These are phyloP conservation scores for Arthrobotrys musiformis DNA, from an alignment of 2,329 filamentous ascomycete species.

Conservation along the genomic window DNA sequence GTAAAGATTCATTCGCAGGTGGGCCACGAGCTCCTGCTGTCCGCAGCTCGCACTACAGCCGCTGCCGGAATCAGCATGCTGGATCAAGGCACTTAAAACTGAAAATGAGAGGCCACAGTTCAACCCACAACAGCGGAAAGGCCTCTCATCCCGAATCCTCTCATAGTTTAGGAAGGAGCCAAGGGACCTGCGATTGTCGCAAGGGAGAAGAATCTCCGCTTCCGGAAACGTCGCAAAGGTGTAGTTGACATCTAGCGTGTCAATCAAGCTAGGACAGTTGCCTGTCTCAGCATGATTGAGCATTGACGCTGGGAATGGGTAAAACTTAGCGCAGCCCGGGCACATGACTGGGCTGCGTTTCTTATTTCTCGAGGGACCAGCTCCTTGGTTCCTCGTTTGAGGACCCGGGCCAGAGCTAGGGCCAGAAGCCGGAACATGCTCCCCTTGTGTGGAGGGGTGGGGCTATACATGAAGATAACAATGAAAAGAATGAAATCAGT, in stretches of 20 bases:
- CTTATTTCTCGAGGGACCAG: too few relatives aligned
- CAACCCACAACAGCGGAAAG: conserved; percentile 2
- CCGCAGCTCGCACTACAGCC: neutral
- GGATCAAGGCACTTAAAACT: conserved; percentile 9
- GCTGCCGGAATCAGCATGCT: conserved; percentile 1
- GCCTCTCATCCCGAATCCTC: neutral
- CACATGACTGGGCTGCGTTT: neutral
- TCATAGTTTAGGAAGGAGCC: conserved; percentile 14
- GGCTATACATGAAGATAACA: too few relatives aligned
- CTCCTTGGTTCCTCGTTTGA: neutral
- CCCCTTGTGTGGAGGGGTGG: neutral
- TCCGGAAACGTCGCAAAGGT: conserved; percentile 23
- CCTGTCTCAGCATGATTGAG: conserved; percentile 19
- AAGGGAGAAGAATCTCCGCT: conserved; percentile 3
- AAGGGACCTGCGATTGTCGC: conserved; percentile 24
- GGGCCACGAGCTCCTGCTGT: neutral
- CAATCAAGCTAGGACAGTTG: conserved; percentile 10
- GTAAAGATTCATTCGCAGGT: conserved; percentile 19
- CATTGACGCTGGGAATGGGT: neutral
- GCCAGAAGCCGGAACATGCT: neutral
- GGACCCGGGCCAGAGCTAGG: neutral
- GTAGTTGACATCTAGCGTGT: conserved; percentile 13
- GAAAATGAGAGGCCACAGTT: neutral
- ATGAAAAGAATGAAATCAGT: neutral
- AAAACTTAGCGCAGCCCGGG: conserved; percentile 14